Conservation (phyloP, 495 filamentous ascomycete species). For the Copromyces sp. region DNA sequence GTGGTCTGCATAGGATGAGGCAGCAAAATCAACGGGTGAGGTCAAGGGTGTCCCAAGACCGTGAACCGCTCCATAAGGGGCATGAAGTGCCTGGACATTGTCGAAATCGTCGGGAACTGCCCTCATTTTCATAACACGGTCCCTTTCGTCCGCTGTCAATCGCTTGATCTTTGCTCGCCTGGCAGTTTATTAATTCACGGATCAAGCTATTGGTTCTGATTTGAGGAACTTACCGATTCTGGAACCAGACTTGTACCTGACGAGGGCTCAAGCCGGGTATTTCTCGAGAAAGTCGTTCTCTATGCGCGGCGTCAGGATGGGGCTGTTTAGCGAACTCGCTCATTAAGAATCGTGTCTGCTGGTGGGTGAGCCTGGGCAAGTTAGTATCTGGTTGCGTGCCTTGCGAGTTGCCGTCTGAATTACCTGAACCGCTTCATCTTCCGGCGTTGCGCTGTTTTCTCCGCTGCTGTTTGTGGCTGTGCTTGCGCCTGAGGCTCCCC, state of each 20-base stretch:
- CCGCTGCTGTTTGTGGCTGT: slow-evolving; percentile 54
- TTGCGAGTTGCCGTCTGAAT: background rate
- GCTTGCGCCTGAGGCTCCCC: slow-evolving; percentile 32
- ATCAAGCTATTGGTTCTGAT: background rate
- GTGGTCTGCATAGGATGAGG: slow-evolving; percentile 38
- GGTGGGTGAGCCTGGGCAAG: slow-evolving; percentile 71
- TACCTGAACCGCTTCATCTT: slow-evolving; percentile 97
- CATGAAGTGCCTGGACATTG: slow-evolving; percentile 80
- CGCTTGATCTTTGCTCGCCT: slow-evolving; percentile 95
- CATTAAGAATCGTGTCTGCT: slow-evolving; percentile 94
- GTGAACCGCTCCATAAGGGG: slow-evolving; percentile 53
- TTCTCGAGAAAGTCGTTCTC: slow-evolving; percentile 80
- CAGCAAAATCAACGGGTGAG: slow-evolving; percentile 46
- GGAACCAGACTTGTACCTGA: slow-evolving; percentile 98
- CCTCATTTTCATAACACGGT: slow-evolving; percentile 87
- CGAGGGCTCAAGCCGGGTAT: slow-evolving; percentile 88
- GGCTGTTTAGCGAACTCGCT: slow-evolving; percentile 94
- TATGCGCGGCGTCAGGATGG: slow-evolving; percentile 88
- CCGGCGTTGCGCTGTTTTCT: slow-evolving; percentile 68
- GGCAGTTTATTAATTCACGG: slow-evolving; percentile 14
- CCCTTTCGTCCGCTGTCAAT: slow-evolving; percentile 83
- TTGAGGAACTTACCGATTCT: slow-evolving; percentile 65
- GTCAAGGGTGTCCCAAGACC: slow-evolving; percentile 44
- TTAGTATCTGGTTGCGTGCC: slow-evolving; percentile 16
- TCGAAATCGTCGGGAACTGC: slow-evolving; percentile 88